Percentiles rank a stretch among this genome's conserved stretches.
These are phyloP conservation scores for Teratosphaeria pseudoeucalypti DNA, from an alignment of 2,329 filamentous ascomycete species.

Conservation along the genomic window DNA sequence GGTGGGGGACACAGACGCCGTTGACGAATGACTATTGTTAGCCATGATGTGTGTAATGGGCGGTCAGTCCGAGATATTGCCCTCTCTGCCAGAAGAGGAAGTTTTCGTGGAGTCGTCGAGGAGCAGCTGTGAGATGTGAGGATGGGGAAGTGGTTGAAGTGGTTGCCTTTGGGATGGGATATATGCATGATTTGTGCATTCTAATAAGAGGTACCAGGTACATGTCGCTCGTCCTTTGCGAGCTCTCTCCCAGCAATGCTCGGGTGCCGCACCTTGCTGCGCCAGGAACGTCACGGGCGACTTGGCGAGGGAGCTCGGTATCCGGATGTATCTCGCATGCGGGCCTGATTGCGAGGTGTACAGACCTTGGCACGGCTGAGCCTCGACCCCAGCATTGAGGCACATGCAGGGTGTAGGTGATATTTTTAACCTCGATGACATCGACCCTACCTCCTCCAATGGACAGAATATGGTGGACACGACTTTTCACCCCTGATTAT, in stretches of 20 bases:
- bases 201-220: not conserved
- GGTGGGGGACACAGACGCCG: not conserved
- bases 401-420: not conserved
- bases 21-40: not conserved
- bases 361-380: not conserved
- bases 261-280: not conserved
- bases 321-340: not conserved
- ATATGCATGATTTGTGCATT: not conserved
- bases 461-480: not conserved
- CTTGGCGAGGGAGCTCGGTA: not conserved
- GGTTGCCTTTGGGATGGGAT: not conserved
- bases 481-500: not conserved
- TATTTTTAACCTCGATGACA: not conserved
- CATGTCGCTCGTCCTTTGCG: not conserved
- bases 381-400: not conserved
- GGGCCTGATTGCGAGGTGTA: not conserved
- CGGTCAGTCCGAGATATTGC: conserved; percentile 3
- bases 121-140: not conserved
- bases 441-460: too few species aligned
- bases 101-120: not conserved
- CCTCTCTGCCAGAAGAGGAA: not conserved
- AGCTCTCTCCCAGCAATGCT: not conserved
- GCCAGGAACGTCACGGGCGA: not conserved
- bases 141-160: not conserved
- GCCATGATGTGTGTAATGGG: not conserved